Evolutionary conservation across 2,329 filamentous ascomycete genomes (phyloP).

Genomic region (Aulographum hederae): DNA sequence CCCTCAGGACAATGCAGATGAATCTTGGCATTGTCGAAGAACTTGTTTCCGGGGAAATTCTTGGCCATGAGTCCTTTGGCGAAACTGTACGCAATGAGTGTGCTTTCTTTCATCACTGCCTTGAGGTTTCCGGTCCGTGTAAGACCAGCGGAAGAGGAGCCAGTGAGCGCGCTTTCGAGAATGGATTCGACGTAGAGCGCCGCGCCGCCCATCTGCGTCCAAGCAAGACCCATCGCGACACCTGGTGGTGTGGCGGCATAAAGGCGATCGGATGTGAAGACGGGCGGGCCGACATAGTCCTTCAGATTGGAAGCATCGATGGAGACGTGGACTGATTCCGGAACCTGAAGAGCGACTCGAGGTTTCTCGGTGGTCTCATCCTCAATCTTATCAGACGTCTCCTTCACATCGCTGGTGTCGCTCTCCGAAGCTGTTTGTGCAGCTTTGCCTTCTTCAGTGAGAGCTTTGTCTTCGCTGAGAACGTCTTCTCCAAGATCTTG

Average conservation of each 20-base stretch:
- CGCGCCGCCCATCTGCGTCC: slow-evolving; percentile 93
- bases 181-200: slow-evolving; percentile 97
- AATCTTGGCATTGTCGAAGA: slow-evolving; percentile 89
- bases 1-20: slow-evolving; percentile 95
- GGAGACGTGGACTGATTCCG: slow-evolving; percentile 66
- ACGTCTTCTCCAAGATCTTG: slow-evolving; percentile 79
- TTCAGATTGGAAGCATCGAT: slow-evolving; percentile 84
- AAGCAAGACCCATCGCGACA: slow-evolving; percentile 93
- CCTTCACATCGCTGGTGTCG: slow-evolving; percentile 42
- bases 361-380: slow-evolving; percentile 46
- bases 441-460: slow-evolving; percentile 72
- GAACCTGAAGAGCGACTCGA: slow-evolving; percentile 62
- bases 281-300: slow-evolving; percentile 88
- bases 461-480: slow-evolving; percentile 59
- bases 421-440: slow-evolving; percentile 55
- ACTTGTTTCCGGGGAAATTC: slow-evolving; percentile 74
- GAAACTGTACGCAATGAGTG: slow-evolving; percentile 87
- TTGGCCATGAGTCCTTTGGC: slow-evolving; percentile 76
- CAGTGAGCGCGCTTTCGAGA: slow-evolving; percentile 61
- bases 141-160: slow-evolving; percentile 56
- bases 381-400: slow-evolving; percentile 37
- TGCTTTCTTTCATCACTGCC: slow-evolving; percentile 96
- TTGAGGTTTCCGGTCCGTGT: slow-evolving; percentile 92
- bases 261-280: slow-evolving; percentile 88
- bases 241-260: slow-evolving; percentile 88